Conservation (phyloP, 1,139 yeast genomes). For the Debaryomyces sp. region DNA sequence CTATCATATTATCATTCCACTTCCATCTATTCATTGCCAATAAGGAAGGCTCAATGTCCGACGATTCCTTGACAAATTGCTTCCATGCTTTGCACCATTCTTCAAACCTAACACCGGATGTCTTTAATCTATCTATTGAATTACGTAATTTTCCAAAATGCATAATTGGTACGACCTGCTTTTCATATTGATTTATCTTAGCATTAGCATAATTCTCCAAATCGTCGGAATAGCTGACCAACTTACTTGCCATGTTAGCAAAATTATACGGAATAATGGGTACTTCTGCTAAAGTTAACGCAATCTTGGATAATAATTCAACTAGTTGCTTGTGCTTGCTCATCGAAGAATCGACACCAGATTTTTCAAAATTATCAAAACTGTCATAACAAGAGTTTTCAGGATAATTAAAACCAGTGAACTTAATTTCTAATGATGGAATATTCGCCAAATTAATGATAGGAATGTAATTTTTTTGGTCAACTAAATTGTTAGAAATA, state of each 20-base stretch:
- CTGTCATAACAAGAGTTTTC: constrained; percentile 68
- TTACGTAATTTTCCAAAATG: constrained; percentile 29
- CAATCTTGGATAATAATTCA: constrained; percentile 55
- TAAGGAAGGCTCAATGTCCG: constrained; percentile 67
- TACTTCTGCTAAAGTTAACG: constrained; percentile 63
- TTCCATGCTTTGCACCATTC: constrained; percentile 61
- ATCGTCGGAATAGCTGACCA: constrained; percentile 51
- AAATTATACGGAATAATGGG: constrained; percentile 79
- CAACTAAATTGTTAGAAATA: constrained; percentile 45
- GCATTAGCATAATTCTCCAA: constrained; percentile 46
- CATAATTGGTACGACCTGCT: constrained; percentile 20
- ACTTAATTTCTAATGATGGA: constrained; percentile 66
- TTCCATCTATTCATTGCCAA: constrained; percentile 73
- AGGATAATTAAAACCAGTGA: constrained; percentile 51
- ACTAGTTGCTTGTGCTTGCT: constrained; percentile 59
- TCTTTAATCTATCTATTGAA: constrained; percentile 26
- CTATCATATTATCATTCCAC: constrained; percentile 71
- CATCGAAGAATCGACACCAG: constrained; percentile 58
- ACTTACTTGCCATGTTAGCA: constrained; percentile 44
- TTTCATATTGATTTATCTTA: constrained; percentile 18
- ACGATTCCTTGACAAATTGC: constrained; percentile 32
- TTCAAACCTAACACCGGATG: constrained; percentile 29
- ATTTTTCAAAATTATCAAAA: constrained; percentile 54
- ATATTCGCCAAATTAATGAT: constrained; percentile 65
- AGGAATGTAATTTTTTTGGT: constrained; percentile 69